Base-by-base conservation (phyloP, 768 basidiomycete genomes). In the Boletus barrowsii region DNA sequence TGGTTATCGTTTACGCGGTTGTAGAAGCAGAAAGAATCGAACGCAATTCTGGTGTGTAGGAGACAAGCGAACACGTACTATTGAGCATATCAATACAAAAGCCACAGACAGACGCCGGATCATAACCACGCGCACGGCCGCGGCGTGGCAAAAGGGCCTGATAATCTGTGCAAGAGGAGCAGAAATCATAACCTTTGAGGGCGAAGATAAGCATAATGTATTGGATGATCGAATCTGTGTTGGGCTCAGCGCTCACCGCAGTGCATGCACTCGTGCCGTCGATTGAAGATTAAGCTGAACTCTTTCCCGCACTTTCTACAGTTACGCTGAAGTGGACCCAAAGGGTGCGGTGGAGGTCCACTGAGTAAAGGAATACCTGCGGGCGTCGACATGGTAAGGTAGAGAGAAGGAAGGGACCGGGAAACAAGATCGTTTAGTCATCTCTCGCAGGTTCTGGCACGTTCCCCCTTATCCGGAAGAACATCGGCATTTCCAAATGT, bases 261-360 rank as follows among this genome's bases (percentile, higher is more conserved):
- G 62, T 90, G 88, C 66, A 87, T 82, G 67, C 88, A 90, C 57
- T 72, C 80, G 59, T 81, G 79, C 44, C 82, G 77, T 49, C 88
- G 74, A 52, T 81, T 73, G 62, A 90, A 83, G 47, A 90, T 55
- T 18, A 86, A 66, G 61, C 78, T 83, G 66, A 90, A 90, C 64
- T 90, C 88, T 67, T 78, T 89, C 66, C 76, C 81, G 65, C 88
- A 90, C 67, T 83, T 89, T 66, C 86, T 79, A 57, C 88, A 90
- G 5, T 74, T 68, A 9, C 55, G 53, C 54, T 49, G 71, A n/a
- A 54, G 55, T 53, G 56, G 70, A 58, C 26, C 69, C 0, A 45
- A 55, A 48, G 70, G 70, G 5, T 69, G 53, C 0, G 81, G 80
- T 2, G 83, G 82, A 9, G 80, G 85, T 2, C 87, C 87, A 58